Evolutionary conservation across 176 grass and related monocot species (phyloP).

Genomic region (Carex cristatella): DNA sequence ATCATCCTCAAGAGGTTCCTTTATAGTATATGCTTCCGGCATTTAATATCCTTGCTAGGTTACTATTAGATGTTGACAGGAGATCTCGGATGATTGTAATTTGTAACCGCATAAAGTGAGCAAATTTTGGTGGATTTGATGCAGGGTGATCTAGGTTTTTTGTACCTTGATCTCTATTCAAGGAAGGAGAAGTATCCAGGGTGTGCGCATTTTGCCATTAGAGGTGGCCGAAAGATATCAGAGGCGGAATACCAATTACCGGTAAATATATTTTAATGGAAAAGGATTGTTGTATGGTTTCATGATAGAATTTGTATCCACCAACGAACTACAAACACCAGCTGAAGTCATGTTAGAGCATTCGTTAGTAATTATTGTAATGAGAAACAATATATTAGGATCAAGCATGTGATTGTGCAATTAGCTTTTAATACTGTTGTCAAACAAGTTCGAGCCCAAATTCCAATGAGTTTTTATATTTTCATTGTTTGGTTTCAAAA

Average conservation of each 20-base stretch:
- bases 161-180: constrained; percentile 94
- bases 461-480: not conserved
- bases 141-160: constrained; percentile 88
- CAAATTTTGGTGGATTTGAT: not conserved
- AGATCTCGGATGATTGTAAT: not conserved
- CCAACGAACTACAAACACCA: not conserved
- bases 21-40: not conserved
- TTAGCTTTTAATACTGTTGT: too few relatives aligned
- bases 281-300: not conserved
- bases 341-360: not conserved
- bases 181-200: constrained; percentile 88
- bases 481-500: not conserved
- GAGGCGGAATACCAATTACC: constrained; percentile 67
- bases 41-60: not conserved
- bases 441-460: not conserved
- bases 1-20: constrained; percentile 56
- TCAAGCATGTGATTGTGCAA: too few relatives aligned
- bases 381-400: not conserved
- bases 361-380: not conserved
- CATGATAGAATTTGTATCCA: not conserved
- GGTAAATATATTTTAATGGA: constrained; percentile 30
- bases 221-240: constrained; percentile 64
- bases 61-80: not conserved
- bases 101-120: not conserved
- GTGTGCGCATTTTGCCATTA: constrained; percentile 94